Evolutionary conservation across 768 basidiomycete species (phyloP).

Genomic region (Collybia nuda): DNA sequence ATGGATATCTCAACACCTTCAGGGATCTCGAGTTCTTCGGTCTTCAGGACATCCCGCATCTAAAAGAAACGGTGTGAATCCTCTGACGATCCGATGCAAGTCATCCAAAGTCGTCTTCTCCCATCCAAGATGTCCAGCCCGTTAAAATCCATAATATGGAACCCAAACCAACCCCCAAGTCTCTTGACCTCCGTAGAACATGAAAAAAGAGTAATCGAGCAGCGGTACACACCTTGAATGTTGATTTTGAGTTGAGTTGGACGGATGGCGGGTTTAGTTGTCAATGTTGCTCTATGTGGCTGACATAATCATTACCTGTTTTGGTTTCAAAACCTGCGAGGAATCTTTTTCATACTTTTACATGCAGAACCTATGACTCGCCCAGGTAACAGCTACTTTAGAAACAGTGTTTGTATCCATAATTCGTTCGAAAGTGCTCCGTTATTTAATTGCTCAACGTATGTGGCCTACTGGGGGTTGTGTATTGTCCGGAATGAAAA

Average conservation of each 20-base stretch:
- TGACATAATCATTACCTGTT: slow-evolving; percentile 33
- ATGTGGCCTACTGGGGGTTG: too few species aligned
- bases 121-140: slow-evolving; percentile 16
- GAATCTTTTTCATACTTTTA: too few species aligned
- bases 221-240: slow-evolving; percentile 39
- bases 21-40: slow-evolving; percentile 90
- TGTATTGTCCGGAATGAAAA: neutral
- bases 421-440: too few species aligned
- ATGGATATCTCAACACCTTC: slow-evolving; percentile 81
- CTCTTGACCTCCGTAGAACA: slow-evolving; percentile 13
- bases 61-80: slow-evolving; percentile 28
- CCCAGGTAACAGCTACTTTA: too few species aligned
- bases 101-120: slow-evolving; percentile 27
- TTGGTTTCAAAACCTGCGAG: neutral
- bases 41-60: slow-evolving; percentile 94
- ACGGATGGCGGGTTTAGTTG: slow-evolving; percentile 19
- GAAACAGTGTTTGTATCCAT: too few species aligned
- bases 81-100: slow-evolving; percentile 28
- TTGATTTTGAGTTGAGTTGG: slow-evolving; percentile 34
- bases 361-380: too few species aligned
- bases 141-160: slow-evolving; percentile 20
- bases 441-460: too few species aligned
- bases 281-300: slow-evolving; percentile 19
- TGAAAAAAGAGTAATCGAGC: slow-evolving; percentile 9
- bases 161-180: slow-evolving; percentile 13